Conservation (phyloP, 129 eudicot species). For the Centrapalus pauciflorus region DNA sequence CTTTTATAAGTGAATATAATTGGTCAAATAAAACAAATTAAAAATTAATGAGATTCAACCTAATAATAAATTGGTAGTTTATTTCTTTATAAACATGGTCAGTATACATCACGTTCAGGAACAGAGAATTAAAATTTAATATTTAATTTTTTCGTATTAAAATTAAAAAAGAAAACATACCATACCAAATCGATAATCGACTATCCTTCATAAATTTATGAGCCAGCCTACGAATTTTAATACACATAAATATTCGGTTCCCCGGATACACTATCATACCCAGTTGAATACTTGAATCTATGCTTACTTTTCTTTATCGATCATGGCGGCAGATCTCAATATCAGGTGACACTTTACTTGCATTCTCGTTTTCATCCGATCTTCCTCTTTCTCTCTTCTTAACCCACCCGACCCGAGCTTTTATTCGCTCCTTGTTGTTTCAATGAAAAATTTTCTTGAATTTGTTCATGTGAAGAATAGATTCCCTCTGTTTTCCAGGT, state of each 20-base stretch:
- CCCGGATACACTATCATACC: constrained; percentile 13
- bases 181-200: constrained; percentile 9
- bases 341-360: constrained; percentile 25
- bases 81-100: constrained; percentile 3
- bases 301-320: neutral
- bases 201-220: constrained; percentile 20
- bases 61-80: too few relatives aligned
- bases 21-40: too few relatives aligned
- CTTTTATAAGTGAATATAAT: too few relatives aligned
- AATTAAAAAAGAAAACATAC: neutral
- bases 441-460: neutral
- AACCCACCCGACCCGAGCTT: too few relatives aligned
- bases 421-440: too few relatives aligned
- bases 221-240: constrained; percentile 18
- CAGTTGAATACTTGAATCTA: constrained; percentile 12
- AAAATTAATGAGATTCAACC: too few relatives aligned
- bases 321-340: constrained; percentile 32
- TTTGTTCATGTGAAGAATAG: neutral
- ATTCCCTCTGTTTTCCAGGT: constrained; percentile 14
- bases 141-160: neutral
- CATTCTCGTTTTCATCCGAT: constrained; percentile 4
- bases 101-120: constrained; percentile 18
- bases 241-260: constrained; percentile 20
- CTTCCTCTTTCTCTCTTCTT: too few relatives aligned
- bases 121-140: neutral